Evolutionary conservation across 176 grass and related monocot genomes (phyloP), one percentile per base, ranked within the genome.

Genomic region (Oropetium thomaeum): DNA sequence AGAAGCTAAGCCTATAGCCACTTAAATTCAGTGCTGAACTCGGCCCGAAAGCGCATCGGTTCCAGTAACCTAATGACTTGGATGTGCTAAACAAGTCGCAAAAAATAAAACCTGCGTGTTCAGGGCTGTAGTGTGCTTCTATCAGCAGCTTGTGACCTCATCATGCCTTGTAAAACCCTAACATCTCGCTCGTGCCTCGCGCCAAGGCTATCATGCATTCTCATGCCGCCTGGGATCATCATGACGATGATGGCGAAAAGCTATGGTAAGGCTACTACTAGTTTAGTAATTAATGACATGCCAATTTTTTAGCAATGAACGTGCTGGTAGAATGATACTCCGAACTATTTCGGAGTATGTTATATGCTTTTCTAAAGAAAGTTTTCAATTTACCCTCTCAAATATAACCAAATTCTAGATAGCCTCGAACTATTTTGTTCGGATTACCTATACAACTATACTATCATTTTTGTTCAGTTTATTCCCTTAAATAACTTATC

Each of bases 1-100:
- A 84, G 63, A 79, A 43, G 76, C 75, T 88, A 83, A 87, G 35
- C 69, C 16, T 57, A 70, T 70, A 80, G 75, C 45, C 67, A 74
- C 86, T 88, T 58, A 80, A 88, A 75, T 88, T 88, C 86, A 88
- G 81, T 80, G 81, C 76, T 88, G 29, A 84, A 75, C 81, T 83
- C 80, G 63, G 37, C 75, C 44, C 37, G 26, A 84, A 88, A 88
- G 75, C 63, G 27, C 70, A 79, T 83, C 23, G 86, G 67, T 80
- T 83, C 12, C 38, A 39, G 76, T 74, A 57, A 57, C 43, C 25
- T 84, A 63, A 19, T 69, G 31, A 64, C 62, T 60, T 63, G 53
- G 62, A 25, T 27, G 42, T 57, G 28, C 38, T 83, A 83, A 88
- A 88, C 80, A 88, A 88, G 47, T 54, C 44, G 37, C 28, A 43